Base-by-base conservation (phyloP, 202 grass and related monocot genomes). In the Zizania palustris region DNA sequence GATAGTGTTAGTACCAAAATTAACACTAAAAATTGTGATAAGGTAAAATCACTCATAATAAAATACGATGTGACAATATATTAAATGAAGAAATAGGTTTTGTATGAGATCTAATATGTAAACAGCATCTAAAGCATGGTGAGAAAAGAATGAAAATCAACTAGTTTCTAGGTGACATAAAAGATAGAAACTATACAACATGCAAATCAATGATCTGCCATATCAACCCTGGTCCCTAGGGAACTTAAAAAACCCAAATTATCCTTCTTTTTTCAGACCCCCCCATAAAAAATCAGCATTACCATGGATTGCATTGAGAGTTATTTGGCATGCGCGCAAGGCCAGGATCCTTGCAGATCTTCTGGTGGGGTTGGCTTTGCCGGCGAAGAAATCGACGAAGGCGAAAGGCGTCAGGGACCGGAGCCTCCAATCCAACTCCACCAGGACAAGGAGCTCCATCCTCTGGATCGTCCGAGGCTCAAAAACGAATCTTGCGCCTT, bases 361-460 rank as follows among this genome's bases (percentile, higher is more conserved):
- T 65, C 85, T 67, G 16, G 72, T 37, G 3, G 83, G 72, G 61
- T 86, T 80, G 1, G 80, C 80, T 76, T 89, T 92, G 7, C 72
- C 74, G 46, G 80, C 79, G 37, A 92, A 92, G 53, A 81, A 83
- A 69, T 86, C 67, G 5, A 92, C 69, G 55, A 92, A 92, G 21
- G 79, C 62, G 63, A 92, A 92, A 55, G 90, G 86, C 15, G 86
- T 92, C 46, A 84, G 49, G 6, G 83, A 92, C 83, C 83, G 66
- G 19, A 92, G 83, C 80, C 86, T 84, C 90, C 90, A 92, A 62
- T 89, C 74, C 60, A 92, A 60, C 76, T 81, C 60, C 1, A 62
- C 37, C 1, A 92, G 86, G 71, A 92, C 80, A 20, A 92, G 75
- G 22, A 92, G 87, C 80, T 92, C 90, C 90, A 92, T 92, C 53